Evolutionary conservation across 805 yeast species (phyloP).

Genomic region (Kuraishia capsulata): DNA sequence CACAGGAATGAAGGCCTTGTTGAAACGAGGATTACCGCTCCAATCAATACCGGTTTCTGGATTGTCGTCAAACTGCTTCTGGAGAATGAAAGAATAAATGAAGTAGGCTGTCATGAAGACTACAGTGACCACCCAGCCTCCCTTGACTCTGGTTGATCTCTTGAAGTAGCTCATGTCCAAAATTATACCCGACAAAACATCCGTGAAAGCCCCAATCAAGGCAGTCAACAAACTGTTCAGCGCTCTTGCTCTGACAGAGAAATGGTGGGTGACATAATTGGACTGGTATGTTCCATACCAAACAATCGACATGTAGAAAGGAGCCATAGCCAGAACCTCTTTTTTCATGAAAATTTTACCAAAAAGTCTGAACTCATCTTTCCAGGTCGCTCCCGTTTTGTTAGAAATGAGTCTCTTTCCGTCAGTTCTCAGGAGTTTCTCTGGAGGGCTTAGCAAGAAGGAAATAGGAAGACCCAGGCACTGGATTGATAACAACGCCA

Average conservation of each 20-base stretch:
- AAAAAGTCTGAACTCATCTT: not conserved
- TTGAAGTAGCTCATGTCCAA: not conserved
- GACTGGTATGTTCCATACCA: not conserved
- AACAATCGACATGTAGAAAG: not conserved
- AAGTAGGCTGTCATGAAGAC: not conserved
- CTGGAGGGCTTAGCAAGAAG: conserved; percentile 14
- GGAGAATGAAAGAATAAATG: not conserved
- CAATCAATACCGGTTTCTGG: conserved; percentile 9
- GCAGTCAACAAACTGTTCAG: not conserved
- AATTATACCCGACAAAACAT: not conserved
- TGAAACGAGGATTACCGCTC: conserved; percentile 7
- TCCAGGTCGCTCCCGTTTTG: not conserved
- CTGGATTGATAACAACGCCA: conserved; percentile 15
- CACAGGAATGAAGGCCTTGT: conserved; percentile 10
- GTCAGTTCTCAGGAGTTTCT: conserved; percentile 18
- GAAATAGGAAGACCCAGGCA: conserved; percentile 15
- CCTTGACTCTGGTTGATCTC: not conserved
- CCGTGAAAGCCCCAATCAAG: not conserved
- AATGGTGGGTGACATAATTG: not conserved
- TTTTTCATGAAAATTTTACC: not conserved
- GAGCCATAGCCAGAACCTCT: not conserved
- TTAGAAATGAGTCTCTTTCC: conserved; percentile 9
- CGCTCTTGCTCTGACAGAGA: not conserved
- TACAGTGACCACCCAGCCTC: not conserved
- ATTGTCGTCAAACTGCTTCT: not conserved